Evolutionary conservation across 176 grass and related monocot species (phyloP), one percentile per base, ranked within the genome.

Genomic region (Juncus inflexus): DNA sequence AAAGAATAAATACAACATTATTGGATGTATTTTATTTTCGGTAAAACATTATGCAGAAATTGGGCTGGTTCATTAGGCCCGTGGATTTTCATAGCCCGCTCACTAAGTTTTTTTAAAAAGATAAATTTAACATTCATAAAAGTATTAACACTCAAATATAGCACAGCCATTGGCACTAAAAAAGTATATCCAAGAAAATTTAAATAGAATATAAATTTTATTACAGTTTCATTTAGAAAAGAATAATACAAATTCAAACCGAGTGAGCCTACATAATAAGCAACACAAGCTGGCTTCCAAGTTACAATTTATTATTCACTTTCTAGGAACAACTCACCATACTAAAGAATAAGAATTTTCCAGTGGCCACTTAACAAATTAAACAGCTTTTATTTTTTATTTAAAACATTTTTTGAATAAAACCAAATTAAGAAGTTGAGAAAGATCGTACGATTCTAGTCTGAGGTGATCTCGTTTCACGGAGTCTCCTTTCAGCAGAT

Each of bases 401-500:
- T 28, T 28, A 28, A 28, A 28, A 28, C 19, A 28, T 28, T 28
- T 28, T 28, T 47, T 47, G 43, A 9, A 47, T 47, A 47, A 47
- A 28, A 11, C 1, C 41, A 59, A 39, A 9, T n/a, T 36, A 65
- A 59, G 37, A 3, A 64, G 16, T 55, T 41, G 63, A 15, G 55
- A 74, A 43, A 50, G 51, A 67, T n/a, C 10, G 15, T 15, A 8
- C 7, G 16, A 60, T 82, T 70, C 61, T 86, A 61, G 74, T 83
- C 79, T 80, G 11, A 15, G 80, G 90, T 0, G 77, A 90, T 64
- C 70, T 75, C 75, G 62, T 72, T 60, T 82, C 45, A 2, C 83
- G 77, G 66, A 81, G 73, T 66, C 1, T 7, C 59, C 75, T 86
- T 86, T 95, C 83, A 63, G 83, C 53, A 3, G 83, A 95, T 41